Evolutionary conservation across 768 basidiomycete species (phyloP).

Genomic region (Suillus occidentalis): DNA sequence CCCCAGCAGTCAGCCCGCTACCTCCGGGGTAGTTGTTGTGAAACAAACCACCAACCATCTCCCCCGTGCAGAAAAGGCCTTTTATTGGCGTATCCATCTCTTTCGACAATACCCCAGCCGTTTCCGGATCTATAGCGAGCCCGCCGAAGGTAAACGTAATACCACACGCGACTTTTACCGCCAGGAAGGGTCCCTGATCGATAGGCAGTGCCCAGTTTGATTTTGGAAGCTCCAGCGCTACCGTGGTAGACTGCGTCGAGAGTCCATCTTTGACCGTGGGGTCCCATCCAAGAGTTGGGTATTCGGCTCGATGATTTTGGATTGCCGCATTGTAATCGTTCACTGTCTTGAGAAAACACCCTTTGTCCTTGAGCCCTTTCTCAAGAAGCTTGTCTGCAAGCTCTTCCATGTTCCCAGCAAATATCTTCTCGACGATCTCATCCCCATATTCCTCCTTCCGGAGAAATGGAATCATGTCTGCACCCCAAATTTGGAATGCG

Average conservation of each 20-base stretch:
- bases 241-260: constrained; percentile 45
- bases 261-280: constrained; percentile 64
- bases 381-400: constrained; percentile 47
- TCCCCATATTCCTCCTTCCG: constrained; percentile 69
- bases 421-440: constrained; percentile 55
- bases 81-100: constrained; percentile 41
- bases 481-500: constrained; percentile 70
- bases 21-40: constrained; percentile 70
- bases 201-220: constrained; percentile 69
- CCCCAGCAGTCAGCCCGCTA: constrained; percentile 62
- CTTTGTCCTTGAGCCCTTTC: constrained; percentile 47
- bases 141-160: constrained; percentile 77
- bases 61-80: constrained; percentile 66
- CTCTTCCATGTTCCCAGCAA: constrained; percentile 45
- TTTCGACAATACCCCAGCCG: constrained; percentile 50
- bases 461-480: constrained; percentile 41
- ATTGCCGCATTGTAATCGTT: constrained; percentile 52
- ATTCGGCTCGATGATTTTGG: constrained; percentile 34
- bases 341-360: constrained; percentile 46
- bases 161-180: constrained; percentile 68
- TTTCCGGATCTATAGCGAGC: constrained; percentile 55
- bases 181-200: constrained; percentile 54
- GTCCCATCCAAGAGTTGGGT: constrained; percentile 47
- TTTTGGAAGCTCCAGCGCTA: constrained; percentile 47
- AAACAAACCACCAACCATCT: constrained; percentile 67